Conservation (phyloP, 306 rosid species). For the Fagus sylvatica region DNA sequence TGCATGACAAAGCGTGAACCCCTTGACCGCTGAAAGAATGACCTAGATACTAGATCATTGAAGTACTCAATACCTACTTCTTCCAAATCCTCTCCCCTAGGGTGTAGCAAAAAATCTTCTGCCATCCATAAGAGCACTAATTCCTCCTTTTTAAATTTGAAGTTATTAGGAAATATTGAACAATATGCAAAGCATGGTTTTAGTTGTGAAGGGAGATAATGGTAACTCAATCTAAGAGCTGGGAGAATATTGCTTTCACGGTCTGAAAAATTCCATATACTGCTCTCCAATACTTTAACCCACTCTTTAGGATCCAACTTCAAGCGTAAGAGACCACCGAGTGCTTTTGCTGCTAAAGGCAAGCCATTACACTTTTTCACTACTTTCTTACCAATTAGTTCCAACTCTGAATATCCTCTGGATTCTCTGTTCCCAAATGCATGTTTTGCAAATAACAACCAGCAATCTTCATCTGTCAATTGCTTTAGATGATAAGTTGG, state of each 20-base stretch:
- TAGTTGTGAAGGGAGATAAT: neutral
- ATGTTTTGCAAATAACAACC: constrained; percentile 23
- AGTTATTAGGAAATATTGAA: constrained; percentile 29
- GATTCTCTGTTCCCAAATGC: constrained; percentile 9
- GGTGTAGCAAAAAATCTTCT: constrained; percentile 25
- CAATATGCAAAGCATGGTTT: constrained; percentile 32
- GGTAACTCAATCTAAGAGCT: constrained; percentile 27
- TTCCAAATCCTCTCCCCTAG: neutral
- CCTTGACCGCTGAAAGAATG: constrained; percentile 28
- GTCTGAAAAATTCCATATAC: neutral
- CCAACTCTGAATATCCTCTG: neutral
- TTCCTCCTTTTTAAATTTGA: neutral
- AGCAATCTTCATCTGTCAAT: constrained; percentile 2
- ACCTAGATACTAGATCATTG: constrained; percentile 27
- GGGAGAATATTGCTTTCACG: constrained; percentile 20
- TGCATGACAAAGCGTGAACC: constrained; percentile 11
- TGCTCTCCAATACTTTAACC: constrained; percentile 8
- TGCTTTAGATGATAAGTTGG: neutral
- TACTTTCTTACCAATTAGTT: constrained; percentile 26
- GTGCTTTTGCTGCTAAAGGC: constrained; percentile 32
- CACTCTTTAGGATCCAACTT: constrained; percentile 12
- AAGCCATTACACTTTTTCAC: constrained; percentile 29
- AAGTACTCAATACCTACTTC: constrained; percentile 15
- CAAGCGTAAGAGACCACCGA: constrained; percentile 24
- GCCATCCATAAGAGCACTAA: constrained; percentile 33